A percentile compares a stretch with the other conserved stretches of the same genome.
phyloP scores from a whole-genome alignment of 352 stramenopile species.

The Phytophthora cryptogea region DNA sequence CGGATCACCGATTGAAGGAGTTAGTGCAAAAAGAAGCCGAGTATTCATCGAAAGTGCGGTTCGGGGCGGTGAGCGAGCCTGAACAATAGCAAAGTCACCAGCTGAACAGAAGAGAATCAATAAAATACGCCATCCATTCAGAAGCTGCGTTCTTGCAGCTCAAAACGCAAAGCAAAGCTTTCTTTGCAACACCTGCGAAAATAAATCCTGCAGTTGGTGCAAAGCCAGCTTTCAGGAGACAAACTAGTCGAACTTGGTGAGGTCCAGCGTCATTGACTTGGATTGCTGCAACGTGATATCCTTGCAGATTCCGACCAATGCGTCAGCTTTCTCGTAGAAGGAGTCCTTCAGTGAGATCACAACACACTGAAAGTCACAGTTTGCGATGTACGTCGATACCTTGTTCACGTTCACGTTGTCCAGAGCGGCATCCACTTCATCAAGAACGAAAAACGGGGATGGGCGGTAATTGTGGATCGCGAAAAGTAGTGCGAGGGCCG shows the following conservation, averaged over 20 bases:
- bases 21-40: conserved; percentile 70
- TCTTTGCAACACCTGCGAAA: conserved; percentile 8
- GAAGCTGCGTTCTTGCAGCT: conserved; percentile 6
- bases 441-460: conserved; percentile 99
- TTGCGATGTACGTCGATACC: conserved; percentile 97
- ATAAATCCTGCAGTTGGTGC: conserved; percentile 12
- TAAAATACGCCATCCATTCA: conserved; percentile 6
- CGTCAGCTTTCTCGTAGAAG: conserved; percentile 96
- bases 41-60: conserved; percentile 52
- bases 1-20: conserved; percentile 54
- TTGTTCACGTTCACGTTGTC: conserved; percentile 99
- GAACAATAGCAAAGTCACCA: conserved; percentile 8
- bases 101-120: background rate
- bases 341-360: conserved; percentile 98
- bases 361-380: conserved; percentile 97
- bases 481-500: conserved; percentile 98
- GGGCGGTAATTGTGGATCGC: conserved; percentile 97
- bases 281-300: conserved; percentile 78
- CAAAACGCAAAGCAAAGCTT: conserved; percentile 2
- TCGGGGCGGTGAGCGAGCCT: conserved; percentile 30
- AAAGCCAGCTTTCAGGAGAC: background rate
- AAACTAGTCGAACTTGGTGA: conserved; percentile 67
- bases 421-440: conserved; percentile 99
- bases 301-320: conserved; percentile 93
- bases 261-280: conserved; percentile 76